Evolutionary conservation across 306 rosid species (phyloP).

Genomic region (Ceratonia siliqua): DNA sequence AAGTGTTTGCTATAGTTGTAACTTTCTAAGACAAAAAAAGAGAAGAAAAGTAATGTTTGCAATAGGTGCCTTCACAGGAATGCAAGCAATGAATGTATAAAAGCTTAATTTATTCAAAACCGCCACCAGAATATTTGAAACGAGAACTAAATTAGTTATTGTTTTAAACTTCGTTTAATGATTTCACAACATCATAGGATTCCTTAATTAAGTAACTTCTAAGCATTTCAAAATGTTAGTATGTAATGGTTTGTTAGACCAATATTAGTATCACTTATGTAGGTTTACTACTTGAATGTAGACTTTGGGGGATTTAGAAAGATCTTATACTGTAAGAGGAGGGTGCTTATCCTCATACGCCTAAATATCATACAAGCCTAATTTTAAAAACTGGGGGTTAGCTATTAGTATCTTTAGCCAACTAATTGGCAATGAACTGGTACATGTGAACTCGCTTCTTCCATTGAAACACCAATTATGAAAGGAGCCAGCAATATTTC

Average conservation of each 20-base stretch:
- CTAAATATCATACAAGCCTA: background rate
- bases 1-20: background rate
- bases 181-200: background rate
- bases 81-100: background rate
- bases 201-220: background rate
- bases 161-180: background rate
- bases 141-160: background rate
- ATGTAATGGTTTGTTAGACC: background rate
- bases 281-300: background rate
- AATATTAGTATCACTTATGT: background rate
- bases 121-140: background rate
- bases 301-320: background rate
- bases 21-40: background rate
- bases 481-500: background rate
- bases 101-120: background rate
- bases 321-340: background rate
- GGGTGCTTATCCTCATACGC: background rate
- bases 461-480: background rate
- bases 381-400: background rate
- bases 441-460: background rate
- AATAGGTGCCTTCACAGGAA: background rate
- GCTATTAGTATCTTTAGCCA: conserved; percentile 1
- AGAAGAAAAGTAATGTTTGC: background rate
- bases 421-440: background rate
- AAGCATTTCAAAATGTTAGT: background rate